A percentile compares a stretch with the other conserved stretches of the same genome.
Evolutionary conservation across 805 yeast genomes (phyloP).

Genomic region (Pichia deserticola): DNA sequence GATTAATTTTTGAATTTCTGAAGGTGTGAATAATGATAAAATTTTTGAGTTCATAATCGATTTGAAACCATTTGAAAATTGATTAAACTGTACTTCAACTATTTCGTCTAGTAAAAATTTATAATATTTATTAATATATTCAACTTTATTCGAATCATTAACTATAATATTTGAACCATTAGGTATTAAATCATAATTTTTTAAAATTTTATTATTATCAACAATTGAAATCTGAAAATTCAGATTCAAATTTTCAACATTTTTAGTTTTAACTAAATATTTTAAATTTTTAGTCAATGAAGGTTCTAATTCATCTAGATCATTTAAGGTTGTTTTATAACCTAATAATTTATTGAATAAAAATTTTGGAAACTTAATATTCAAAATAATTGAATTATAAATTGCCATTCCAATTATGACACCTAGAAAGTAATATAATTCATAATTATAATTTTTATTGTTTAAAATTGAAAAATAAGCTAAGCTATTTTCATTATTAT

Average conservation of each 20-base stretch:
- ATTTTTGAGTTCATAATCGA: slow-evolving; percentile 77
- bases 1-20: slow-evolving; percentile 70
- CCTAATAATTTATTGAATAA: slow-evolving; percentile 67
- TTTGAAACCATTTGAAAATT: slow-evolving; percentile 65
- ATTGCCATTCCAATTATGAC: slow-evolving; percentile 85
- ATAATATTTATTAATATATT: slow-evolving; percentile 58
- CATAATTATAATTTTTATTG: slow-evolving; percentile 32
- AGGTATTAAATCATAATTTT: slow-evolving; percentile 44
- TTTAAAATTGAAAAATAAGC: slow-evolving; percentile 67
- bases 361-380: slow-evolving; percentile 67
- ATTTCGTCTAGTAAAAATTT: slow-evolving; percentile 53
- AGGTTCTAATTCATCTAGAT: slow-evolving; percentile 65
- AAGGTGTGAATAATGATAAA: slow-evolving; percentile 68
- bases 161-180: slow-evolving; percentile 54
- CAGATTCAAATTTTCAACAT: slow-evolving; percentile 43
- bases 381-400: slow-evolving; percentile 82
- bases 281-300: slow-evolving; percentile 47
- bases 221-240: slow-evolving; percentile 56
- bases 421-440: slow-evolving; percentile 71
- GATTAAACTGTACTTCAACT: slow-evolving; percentile 42
- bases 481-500: slow-evolving; percentile 59
- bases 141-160: slow-evolving; percentile 46
- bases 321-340: slow-evolving; percentile 49
- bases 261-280: slow-evolving; percentile 37
- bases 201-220: slow-evolving; percentile 38